Evolutionary conservation across 208 protist species (phyloP).

Genomic region (Leishmania martiniquensis): DNA sequence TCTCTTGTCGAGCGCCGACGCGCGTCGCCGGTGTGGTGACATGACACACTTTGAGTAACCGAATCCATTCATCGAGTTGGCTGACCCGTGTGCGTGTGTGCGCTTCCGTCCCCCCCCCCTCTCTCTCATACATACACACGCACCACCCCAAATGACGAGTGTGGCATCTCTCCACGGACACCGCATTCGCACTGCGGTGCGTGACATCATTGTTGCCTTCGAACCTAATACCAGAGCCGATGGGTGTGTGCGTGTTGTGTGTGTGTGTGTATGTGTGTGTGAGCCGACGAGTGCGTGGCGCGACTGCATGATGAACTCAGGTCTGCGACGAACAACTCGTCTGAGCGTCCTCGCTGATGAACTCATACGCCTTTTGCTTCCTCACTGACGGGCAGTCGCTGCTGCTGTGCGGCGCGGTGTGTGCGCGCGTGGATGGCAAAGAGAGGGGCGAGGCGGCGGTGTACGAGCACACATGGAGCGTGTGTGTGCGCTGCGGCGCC

Average conservation of each 20-base stretch:
- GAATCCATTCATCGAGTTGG: slow-evolving; percentile 26
- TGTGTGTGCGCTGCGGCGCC: neutral
- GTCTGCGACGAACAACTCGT: slow-evolving; percentile 38
- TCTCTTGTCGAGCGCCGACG: slow-evolving; percentile 43
- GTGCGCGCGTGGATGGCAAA: neutral
- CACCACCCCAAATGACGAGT: slow-evolving; percentile 15
- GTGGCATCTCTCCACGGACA: slow-evolving; percentile 25
- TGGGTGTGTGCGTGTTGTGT: neutral
- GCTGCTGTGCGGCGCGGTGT: neutral
- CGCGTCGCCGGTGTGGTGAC: slow-evolving; percentile 30
- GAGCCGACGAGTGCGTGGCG: neutral
- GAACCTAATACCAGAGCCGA: slow-evolving; percentile 23
- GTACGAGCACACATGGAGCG: neutral
- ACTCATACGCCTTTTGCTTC: slow-evolving; percentile 32
- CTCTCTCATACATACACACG: too few relatives aligned
- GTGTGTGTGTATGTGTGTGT: slow-evolving; percentile 1
- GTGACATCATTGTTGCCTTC: slow-evolving; percentile 22
- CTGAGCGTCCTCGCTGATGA: slow-evolving; percentile 26
- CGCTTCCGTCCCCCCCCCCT: neutral
- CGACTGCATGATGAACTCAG: slow-evolving; percentile 33
- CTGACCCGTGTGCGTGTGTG: slow-evolving; percentile 1
- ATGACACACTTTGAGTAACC: slow-evolving; percentile 44
- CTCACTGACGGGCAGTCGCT: slow-evolving; percentile 29
- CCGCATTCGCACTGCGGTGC: slow-evolving; percentile 13
- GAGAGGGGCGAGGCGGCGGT: neutral